Percentiles rank a stretch among this genome's conserved stretches.
These are phyloP conservation scores for Abrus precatorius DNA, from an alignment of 306 rosid genomes.

Conservation along the genomic window DNA sequence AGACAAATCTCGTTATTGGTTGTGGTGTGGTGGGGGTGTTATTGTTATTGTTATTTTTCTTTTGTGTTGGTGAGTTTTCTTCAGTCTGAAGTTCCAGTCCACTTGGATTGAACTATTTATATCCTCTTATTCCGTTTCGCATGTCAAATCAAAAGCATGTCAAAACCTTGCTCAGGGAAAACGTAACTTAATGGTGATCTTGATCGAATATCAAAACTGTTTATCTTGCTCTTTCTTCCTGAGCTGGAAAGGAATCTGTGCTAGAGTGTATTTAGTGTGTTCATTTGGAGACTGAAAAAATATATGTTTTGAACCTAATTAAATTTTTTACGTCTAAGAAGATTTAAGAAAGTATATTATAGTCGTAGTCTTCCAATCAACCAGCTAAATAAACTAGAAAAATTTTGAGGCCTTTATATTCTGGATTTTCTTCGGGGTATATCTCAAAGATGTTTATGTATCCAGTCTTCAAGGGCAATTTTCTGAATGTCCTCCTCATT, in stretches of 20 bases:
- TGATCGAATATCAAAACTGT: constrained; percentile 32
- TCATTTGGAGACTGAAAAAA: constrained; percentile 22
- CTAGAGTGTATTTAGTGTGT: constrained; percentile 23
- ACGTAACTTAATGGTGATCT: constrained; percentile 30
- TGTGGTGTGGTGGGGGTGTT: not conserved
- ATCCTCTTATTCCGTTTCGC: constrained; percentile 17
- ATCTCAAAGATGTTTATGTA: constrained; percentile 8
- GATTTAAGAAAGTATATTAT: constrained; percentile 12
- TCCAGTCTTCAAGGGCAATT: constrained; percentile 22
- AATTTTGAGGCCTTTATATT: not conserved
- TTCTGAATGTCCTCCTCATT: not conserved
- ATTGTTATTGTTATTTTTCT: constrained; percentile 3
- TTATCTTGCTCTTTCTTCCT: constrained; percentile 25
- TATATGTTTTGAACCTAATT: constrained; percentile 4
- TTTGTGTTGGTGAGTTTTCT: not conserved
- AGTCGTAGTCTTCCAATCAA: constrained; percentile 3
- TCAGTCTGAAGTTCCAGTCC: constrained; percentile 44
- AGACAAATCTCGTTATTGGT: constrained; percentile 49
- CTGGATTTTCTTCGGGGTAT: constrained; percentile 12
- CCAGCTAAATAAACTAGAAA: constrained; percentile 11
- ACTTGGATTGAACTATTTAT: constrained; percentile 32
- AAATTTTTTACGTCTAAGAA: constrained; percentile 10
- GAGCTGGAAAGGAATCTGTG: constrained; percentile 38
- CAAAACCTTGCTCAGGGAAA: constrained; percentile 23
- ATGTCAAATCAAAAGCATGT: constrained; percentile 33